Conservation (phyloP, 225 moss, liverwort and hornwort genomes). For the Pseudoscleropodium purum region DNA sequence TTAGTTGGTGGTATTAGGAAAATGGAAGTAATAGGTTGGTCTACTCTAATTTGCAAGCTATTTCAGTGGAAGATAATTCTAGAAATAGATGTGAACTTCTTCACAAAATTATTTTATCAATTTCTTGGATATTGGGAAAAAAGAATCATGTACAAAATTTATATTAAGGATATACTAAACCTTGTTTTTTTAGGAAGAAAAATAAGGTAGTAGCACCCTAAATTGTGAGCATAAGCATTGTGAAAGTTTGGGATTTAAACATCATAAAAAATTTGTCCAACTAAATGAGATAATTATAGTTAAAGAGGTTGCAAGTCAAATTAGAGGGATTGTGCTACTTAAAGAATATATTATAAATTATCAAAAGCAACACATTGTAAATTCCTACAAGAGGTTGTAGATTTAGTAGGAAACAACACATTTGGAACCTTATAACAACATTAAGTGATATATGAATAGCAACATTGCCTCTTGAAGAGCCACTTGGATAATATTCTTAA, state of each 20-base stretch:
- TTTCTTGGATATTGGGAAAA: background rate
- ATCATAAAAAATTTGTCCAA: background rate
- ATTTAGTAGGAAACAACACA: background rate
- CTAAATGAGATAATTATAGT: background rate
- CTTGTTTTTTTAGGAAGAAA: background rate
- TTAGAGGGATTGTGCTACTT: rapidly evolving
- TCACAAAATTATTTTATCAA: background rate
- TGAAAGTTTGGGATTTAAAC: background rate
- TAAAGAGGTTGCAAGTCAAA: background rate
- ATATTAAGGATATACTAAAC: background rate
- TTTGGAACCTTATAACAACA: background rate
- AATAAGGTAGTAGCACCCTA: background rate
- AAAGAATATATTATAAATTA: background rate
- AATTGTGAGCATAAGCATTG: rapidly evolving
- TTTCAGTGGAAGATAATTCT: background rate
- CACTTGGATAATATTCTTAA: background rate
- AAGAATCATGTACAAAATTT: rapidly evolving
- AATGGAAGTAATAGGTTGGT: too few species aligned
- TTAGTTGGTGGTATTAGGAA: too few species aligned
- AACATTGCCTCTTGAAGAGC: rapidly evolving
- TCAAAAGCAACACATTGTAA: background rate
- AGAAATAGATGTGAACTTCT: background rate
- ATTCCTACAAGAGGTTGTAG: background rate
- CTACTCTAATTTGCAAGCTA: too few species aligned
- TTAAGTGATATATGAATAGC: background rate